phyloP scores from a whole-genome alignment of 2,329 filamentous ascomycete genomes.

The Cercospora sp. region DNA sequence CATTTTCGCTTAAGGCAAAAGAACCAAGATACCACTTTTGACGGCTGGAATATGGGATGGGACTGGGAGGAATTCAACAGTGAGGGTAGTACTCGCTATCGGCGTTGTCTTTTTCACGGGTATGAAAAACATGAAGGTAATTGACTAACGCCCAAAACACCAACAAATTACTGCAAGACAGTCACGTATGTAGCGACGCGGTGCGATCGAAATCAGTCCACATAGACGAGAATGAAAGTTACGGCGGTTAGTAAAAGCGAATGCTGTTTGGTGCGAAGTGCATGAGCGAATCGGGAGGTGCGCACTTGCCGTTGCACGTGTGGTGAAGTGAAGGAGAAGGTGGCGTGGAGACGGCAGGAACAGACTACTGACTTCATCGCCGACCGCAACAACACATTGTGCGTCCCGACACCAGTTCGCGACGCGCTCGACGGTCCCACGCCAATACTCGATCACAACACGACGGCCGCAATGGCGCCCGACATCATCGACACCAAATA shows the following conservation, averaged over 20 bases:
- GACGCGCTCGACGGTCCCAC: not conserved
- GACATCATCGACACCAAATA: not conserved
- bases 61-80: not conserved
- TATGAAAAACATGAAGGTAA: slow-evolving; percentile 13
- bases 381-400: not conserved
- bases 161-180: slow-evolving; percentile 7
- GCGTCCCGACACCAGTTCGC: not conserved
- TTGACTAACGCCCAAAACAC: slow-evolving; percentile 13
- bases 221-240: slow-evolving; percentile 12
- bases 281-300: not conserved
- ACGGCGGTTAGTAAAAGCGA: slow-evolving; percentile 5
- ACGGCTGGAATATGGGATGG: slow-evolving; percentile 13
- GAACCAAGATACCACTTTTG: slow-evolving; percentile 18
- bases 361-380: not conserved
- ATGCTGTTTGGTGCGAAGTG: not conserved
- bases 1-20: slow-evolving; percentile 1
- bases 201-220: slow-evolving; percentile 2
- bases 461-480: not conserved
- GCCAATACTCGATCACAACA: not conserved
- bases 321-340: not conserved
- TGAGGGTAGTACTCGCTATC: not conserved
- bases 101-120: slow-evolving; percentile 10
- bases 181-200: slow-evolving; percentile 12
- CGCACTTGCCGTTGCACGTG: not conserved
- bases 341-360: not conserved